Evolutionary conservation across 768 basidiomycete genomes (phyloP).

Genomic region (Galerina sulciceps): DNA sequence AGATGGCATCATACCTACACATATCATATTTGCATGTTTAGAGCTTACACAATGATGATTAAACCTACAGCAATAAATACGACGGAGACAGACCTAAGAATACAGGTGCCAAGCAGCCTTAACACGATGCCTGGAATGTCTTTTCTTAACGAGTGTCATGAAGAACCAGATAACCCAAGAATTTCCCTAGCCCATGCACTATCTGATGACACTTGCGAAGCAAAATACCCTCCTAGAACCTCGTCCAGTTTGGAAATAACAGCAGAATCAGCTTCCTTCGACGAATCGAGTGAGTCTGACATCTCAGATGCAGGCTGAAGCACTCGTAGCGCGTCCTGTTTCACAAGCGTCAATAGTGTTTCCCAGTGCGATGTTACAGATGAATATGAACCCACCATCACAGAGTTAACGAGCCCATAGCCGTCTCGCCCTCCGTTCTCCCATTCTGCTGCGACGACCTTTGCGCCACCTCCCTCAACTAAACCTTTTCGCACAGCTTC

Average conservation of each 20-base stretch:
- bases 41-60: background rate
- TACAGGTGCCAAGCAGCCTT: background rate
- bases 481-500: constrained; percentile 85
- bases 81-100: background rate
- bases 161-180: constrained; percentile 37
- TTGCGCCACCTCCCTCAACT: constrained; percentile 80
- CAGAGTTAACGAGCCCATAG: constrained; percentile 55
- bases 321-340: constrained; percentile 64
- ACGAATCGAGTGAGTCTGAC: constrained; percentile 58
- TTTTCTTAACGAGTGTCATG: background rate
- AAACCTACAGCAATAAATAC: background rate
- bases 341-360: background rate
- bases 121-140: background rate
- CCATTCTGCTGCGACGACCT: constrained; percentile 73
- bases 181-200: constrained; percentile 68
- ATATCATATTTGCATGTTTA: background rate
- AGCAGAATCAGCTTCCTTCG: constrained; percentile 50
- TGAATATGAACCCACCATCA: constrained; percentile 52
- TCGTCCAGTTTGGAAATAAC: constrained; percentile 52
- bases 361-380: background rate
- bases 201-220: constrained; percentile 58
- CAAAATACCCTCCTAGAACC: constrained; percentile 66
- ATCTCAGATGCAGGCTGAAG: constrained; percentile 62
- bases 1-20: too few relatives aligned
- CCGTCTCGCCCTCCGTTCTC: constrained; percentile 38